Conservation (phyloP, 2,329 filamentous ascomycete genomes). For the Calonectria hongkongensis region DNA sequence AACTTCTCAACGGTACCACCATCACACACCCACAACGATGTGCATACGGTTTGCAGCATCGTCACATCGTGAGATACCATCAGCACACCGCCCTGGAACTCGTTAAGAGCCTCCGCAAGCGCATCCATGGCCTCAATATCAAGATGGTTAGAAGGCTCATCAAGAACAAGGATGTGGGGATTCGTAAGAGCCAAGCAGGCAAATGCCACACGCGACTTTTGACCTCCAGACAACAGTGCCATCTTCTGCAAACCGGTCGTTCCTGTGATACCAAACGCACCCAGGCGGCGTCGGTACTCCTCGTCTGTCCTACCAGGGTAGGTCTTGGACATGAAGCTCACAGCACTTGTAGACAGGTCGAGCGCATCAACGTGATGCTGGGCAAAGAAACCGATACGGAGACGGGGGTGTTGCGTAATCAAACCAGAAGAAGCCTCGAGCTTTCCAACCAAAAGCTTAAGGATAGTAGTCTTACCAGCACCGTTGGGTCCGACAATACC, state of each 20-base stretch:
- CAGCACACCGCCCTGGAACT: conserved; percentile 94
- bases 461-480: conserved; percentile 98
- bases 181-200: conserved; percentile 96
- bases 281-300: conserved; percentile 95
- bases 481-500: conserved; percentile 99
- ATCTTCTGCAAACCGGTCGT: conserved; percentile 98
- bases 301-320: conserved; percentile 96
- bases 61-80: conserved; percentile 99
- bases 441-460: conserved; percentile 96
- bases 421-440: conserved; percentile 85
- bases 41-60: conserved; percentile 98
- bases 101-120: conserved; percentile 85
- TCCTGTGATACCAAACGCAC: conserved; percentile 92
- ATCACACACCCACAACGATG: conserved; percentile 96
- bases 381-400: conserved; percentile 96
- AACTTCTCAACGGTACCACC: conserved; percentile 96
- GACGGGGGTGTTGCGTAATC: conserved; percentile 90
- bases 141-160: conserved; percentile 98
- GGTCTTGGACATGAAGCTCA: conserved; percentile 95
- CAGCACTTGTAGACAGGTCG: conserved; percentile 90
- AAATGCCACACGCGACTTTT: conserved; percentile 98
- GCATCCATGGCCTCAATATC: conserved; percentile 99
- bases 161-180: conserved; percentile 96
- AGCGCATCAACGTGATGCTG: conserved; percentile 98
- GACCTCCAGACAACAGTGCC: conserved; percentile 93